A percentile compares a stretch with the other conserved stretches of the same genome.
Evolutionary conservation across 78 protist species (phyloP).

Genomic region (Reticulomyxa filosa): DNA sequence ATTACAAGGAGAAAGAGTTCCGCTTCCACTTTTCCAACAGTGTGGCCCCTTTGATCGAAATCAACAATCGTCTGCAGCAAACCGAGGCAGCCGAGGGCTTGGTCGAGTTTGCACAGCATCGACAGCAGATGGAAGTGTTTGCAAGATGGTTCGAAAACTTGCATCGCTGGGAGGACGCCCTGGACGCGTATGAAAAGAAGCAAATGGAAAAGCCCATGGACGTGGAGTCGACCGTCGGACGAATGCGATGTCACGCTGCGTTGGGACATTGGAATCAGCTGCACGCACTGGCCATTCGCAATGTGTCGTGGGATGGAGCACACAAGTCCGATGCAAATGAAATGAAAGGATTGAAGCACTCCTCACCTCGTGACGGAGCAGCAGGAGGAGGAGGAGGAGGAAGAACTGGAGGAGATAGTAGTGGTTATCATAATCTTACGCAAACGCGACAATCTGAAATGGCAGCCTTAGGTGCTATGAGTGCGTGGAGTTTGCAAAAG

Average conservation of each 20-base stretch:
- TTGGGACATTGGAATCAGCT: too few relatives aligned
- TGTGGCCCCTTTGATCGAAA: conserved; percentile 41
- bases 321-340: neutral
- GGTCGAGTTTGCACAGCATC: conserved; percentile 19
- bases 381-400: too few relatives aligned
- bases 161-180: conserved; percentile 58
- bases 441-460: too few relatives aligned
- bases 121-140: conserved; percentile 26
- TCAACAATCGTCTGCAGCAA: conserved; percentile 70
- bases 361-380: too few relatives aligned
- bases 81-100: conserved; percentile 84
- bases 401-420: too few relatives aligned
- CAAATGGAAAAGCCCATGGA: neutral
- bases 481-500: too few relatives aligned
- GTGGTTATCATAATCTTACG: too few relatives aligned
- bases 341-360: too few relatives aligned
- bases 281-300: neutral
- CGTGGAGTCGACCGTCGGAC: neutral
- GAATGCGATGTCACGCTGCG: conserved; percentile 1
- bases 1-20: conserved; percentile 62
- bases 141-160: conserved; percentile 82
- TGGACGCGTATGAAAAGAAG: neutral
- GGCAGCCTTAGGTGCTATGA: too few relatives aligned
- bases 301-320: neutral
- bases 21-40: too few relatives aligned